Conservation (phyloP, 208 protist genomes). For the Vickermania ingenoplastis region DNA sequence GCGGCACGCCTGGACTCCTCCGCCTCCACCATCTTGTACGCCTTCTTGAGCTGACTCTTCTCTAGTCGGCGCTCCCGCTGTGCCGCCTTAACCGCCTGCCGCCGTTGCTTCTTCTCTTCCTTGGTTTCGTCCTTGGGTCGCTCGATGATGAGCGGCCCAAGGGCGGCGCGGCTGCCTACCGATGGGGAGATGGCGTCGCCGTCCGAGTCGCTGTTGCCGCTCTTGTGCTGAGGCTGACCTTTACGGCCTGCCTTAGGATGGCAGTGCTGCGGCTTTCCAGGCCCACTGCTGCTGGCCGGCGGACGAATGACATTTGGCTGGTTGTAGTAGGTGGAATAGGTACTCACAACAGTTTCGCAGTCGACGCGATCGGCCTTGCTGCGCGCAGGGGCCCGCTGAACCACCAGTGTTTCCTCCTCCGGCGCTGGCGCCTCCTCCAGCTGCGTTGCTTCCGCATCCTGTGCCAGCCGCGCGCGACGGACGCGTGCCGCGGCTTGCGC, state of each 20-base stretch:
- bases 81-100: constrained; percentile 63
- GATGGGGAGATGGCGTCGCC: constrained; percentile 3
- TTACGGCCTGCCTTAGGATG: no score
- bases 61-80: constrained; percentile 65
- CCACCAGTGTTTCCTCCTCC: constrained; percentile 35
- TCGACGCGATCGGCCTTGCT: constrained; percentile 40
- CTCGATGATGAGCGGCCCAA: constrained; percentile 9
- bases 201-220: constrained; percentile 15
- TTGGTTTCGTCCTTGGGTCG: constrained; percentile 64
- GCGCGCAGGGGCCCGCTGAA: constrained; percentile 23
- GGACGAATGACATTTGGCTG: constrained; percentile 83
- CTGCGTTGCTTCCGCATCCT: background rate
- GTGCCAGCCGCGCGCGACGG: constrained; percentile 17
- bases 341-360: constrained; percentile 74
- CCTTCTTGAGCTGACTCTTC: constrained; percentile 64
- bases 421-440: background rate
- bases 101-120: constrained; percentile 76
- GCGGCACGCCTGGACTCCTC: constrained; percentile 45
- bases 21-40: constrained; percentile 64
- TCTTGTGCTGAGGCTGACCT: no score
- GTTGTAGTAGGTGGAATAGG: constrained; percentile 79
- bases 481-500: constrained; percentile 15
- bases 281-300: constrained; percentile 8
- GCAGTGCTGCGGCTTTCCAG: no score
- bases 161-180: background rate